Conservation (phyloP, 352 stramenopile species). For the Phytophthora pseudosyringae region DNA sequence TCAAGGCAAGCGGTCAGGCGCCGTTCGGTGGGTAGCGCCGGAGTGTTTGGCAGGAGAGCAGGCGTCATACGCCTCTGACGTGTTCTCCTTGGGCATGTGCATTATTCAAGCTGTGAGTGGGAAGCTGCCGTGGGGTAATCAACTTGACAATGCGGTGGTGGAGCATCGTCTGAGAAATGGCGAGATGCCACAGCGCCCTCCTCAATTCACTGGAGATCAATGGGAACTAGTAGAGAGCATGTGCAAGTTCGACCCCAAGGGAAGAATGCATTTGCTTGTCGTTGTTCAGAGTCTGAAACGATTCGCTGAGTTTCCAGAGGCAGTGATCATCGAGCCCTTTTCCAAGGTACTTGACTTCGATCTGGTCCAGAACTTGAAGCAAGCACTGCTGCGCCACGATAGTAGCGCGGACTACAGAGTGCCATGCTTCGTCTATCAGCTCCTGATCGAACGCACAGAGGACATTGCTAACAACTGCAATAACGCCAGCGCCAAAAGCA, state of each 20-base stretch:
- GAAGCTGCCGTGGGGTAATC: conserved; percentile 9
- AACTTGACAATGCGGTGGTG: conserved; percentile 3
- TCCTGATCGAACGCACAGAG: conserved; percentile 1
- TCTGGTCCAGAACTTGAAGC: neutral
- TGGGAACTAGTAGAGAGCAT: conserved; percentile 9
- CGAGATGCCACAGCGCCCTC: conserved; percentile 2
- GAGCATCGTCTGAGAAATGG: conserved; percentile 3
- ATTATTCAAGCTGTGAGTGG: conserved; percentile 14
- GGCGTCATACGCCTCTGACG: conserved; percentile 8
- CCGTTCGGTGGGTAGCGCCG: conserved; percentile 6
- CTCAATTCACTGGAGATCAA: conserved; percentile 5
- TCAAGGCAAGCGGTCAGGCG: conserved; percentile 2
- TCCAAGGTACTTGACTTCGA: conserved; percentile 1
- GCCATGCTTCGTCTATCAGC: conserved; percentile 7
- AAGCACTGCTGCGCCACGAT: neutral
- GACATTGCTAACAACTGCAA: conserved; percentile 2
- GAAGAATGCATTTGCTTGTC: conserved; percentile 9
- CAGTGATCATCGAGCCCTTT: neutral
- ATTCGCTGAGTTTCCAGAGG: neutral
- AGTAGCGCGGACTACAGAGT: neutral
- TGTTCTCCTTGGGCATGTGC: conserved; percentile 23
- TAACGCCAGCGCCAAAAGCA: neutral
- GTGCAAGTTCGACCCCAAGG: conserved; percentile 7
- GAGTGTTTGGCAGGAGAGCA: conserved; percentile 2
- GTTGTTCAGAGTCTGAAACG: conserved; percentile 5